Conservation (phyloP, 2,329 filamentous ascomycete genomes). For the Trichoderma asperellum region DNA sequence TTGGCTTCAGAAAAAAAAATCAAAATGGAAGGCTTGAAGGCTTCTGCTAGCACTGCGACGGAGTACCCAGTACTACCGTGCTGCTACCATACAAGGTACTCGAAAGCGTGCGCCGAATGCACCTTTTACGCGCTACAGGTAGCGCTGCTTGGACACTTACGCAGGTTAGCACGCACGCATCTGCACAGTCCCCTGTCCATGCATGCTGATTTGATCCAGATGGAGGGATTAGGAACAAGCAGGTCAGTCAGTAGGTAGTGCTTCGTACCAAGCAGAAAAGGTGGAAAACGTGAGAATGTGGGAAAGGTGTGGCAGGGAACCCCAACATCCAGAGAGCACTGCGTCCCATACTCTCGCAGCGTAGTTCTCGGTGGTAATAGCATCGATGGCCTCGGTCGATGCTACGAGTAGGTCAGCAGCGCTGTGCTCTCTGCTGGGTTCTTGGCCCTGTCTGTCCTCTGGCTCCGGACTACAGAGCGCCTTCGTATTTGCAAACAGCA, state of each 20-base stretch:
- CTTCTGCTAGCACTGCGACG: background rate
- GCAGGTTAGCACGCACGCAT: slow-evolving; percentile 12
- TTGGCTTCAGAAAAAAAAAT: background rate
- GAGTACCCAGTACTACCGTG: background rate
- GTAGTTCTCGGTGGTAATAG: background rate
- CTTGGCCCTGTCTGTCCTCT: background rate
- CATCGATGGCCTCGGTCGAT: background rate
- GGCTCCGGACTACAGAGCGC: background rate
- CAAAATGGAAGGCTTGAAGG: background rate
- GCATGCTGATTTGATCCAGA: slow-evolving; percentile 23
- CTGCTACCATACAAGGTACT: background rate
- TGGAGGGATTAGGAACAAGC: slow-evolving; percentile 20
- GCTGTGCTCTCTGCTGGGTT: slow-evolving; percentile 4
- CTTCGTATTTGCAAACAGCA: slow-evolving; percentile 3
- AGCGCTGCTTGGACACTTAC: background rate
- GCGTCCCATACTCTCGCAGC: background rate
- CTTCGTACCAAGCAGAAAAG: background rate
- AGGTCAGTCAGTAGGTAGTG: background rate
- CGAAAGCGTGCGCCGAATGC: background rate
- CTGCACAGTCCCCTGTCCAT: slow-evolving; percentile 9
- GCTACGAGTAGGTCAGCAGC: slow-evolving; percentile 12
- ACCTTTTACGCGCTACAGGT: background rate
- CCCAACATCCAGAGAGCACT: background rate
- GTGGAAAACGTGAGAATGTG: background rate
- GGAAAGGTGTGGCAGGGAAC: slow-evolving; percentile 20